Base-by-base conservation (phyloP, 2,329 filamentous ascomycete species). In the Emericellopsis atlantica region DNA sequence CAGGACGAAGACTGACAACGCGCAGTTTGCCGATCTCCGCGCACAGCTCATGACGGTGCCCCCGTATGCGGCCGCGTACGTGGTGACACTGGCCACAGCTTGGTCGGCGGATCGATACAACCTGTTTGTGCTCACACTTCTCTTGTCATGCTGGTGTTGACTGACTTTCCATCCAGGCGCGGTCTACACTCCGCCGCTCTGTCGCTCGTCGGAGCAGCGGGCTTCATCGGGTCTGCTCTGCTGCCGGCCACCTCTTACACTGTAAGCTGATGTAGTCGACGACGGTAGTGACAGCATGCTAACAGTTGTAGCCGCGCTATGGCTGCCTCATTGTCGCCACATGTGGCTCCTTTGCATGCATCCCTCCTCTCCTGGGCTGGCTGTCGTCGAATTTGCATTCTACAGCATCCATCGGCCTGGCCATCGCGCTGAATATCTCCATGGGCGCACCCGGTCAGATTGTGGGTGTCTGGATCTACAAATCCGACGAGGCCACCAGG, bases 391-490 rank as follows among this genome's bases (percentile, higher is more conserved):
- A 84, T 49, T 60, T 81, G 29, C 73, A 71, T 49, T 74, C 67
- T 35, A 81, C 79, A 0, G 72, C 72, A 0, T 69, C 77, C 0
- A 72, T 74, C 1, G 79, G 79, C 0, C 62, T 84, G 10, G 79
- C 79, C 0, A 79, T 83, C 36, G 79, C 79, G 0, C 55, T 84
- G 41, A 83, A 84, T 47, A 70, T 83, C 16, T 75, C 73, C 0
- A 69, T 80, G 40, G 66, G 65, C 34, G 79, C 77, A 0, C 78
- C 77, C 0, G 80, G 80, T 0, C 79, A 84, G 54, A 84, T 84
- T 32, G 71, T 75, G 0, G 79, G 78, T 0, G 78, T 82, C 1
- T 84, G 79, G 79, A 83, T 84, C 42, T 84, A 84, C 57, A 81
- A 79, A 50, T 64, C 71, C 1, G 58, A 72, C 5, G 78, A 84